A percentile compares a stretch with the other conserved stretches of the same genome.
phyloP scores from a whole-genome alignment of 2,329 filamentous ascomycete genomes.

The Raffaelea albimanens region DNA sequence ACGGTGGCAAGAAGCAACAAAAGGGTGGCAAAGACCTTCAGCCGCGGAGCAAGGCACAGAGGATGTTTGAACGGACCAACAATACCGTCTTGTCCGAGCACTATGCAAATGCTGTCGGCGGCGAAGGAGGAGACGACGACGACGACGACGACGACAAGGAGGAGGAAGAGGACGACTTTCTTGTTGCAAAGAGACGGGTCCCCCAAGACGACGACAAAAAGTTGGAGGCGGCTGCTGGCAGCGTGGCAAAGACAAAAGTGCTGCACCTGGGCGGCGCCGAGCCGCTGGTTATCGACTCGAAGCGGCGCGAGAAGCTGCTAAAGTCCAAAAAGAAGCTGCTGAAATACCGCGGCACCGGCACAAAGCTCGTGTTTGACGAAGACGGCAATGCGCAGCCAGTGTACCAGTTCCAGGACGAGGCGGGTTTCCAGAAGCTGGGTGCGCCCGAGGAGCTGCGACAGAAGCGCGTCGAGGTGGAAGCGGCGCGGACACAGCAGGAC shows the following conservation, averaged over 20 bases:
- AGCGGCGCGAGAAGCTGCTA: constrained; percentile 90
- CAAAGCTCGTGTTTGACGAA: constrained; percentile 84
- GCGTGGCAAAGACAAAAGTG: constrained; percentile 37
- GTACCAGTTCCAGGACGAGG: constrained; percentile 83
- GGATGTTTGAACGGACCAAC: constrained; percentile 96
- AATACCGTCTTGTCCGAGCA: constrained; percentile 93
- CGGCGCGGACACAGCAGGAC: constrained; percentile 34
- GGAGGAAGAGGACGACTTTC: constrained; percentile 55
- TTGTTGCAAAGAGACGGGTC: constrained; percentile 82
- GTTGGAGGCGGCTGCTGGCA: constrained; percentile 37
- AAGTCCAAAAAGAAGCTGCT: constrained; percentile 89
- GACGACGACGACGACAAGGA: constrained; percentile 35
- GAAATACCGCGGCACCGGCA: constrained; percentile 80
- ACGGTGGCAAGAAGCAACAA: constrained; percentile 47
- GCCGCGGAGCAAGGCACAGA: constrained; percentile 92
- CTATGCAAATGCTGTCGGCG: constrained; percentile 72
- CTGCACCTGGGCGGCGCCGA: constrained; percentile 57
- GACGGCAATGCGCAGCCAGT: constrained; percentile 76
- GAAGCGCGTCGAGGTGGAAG: constrained; percentile 70
- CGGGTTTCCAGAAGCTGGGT: constrained; percentile 66
- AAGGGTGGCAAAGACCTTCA: constrained; percentile 60
- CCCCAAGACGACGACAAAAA: constrained; percentile 59
- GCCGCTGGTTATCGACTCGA: constrained; percentile 77
- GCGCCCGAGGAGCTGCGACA: constrained; percentile 65
- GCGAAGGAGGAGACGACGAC: constrained; percentile 52